Evolutionary conservation across 2,329 filamentous ascomycete genomes (phyloP).

Genomic region (Talaromyces sp.): DNA sequence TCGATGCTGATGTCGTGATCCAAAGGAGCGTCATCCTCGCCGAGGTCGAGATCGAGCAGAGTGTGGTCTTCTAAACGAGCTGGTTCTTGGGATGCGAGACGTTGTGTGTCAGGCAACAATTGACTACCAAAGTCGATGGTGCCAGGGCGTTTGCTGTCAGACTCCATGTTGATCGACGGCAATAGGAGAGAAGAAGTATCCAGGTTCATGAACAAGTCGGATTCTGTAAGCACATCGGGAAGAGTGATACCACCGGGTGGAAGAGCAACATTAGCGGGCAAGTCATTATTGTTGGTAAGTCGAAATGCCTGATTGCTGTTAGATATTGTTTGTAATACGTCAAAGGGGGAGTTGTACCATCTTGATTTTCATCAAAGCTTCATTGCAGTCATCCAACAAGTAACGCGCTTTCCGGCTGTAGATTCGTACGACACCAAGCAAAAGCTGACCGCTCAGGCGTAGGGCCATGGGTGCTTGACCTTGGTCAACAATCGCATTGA

Average conservation of each 20-base stretch:
- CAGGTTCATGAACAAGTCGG: slow-evolving; percentile 78
- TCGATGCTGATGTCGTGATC: slow-evolving; percentile 69
- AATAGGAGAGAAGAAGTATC: slow-evolving; percentile 83
- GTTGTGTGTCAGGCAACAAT: slow-evolving; percentile 64
- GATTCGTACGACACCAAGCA: slow-evolving; percentile 93
- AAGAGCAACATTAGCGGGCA: slow-evolving; percentile 75
- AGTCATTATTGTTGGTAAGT: slow-evolving; percentile 88
- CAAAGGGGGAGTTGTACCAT: slow-evolving; percentile 62
- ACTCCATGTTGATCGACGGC: slow-evolving; percentile 56
- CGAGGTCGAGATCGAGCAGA: slow-evolving; percentile 69
- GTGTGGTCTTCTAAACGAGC: slow-evolving; percentile 62
- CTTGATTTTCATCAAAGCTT: slow-evolving; percentile 96
- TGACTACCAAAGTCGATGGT: slow-evolving; percentile 65
- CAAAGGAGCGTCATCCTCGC: slow-evolving; percentile 62
- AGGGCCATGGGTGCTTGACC: slow-evolving; percentile 92
- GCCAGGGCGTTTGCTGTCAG: slow-evolving; percentile 34
- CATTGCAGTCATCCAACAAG: slow-evolving; percentile 93
- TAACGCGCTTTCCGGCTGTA: slow-evolving; percentile 97
- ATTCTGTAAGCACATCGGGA: slow-evolving; percentile 87
- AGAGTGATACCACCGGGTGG: slow-evolving; percentile 82
- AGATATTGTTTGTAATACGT: background rate
- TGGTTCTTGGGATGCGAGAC: slow-evolving; percentile 48
- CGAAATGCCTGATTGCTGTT: slow-evolving; percentile 73
- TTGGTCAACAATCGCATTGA: slow-evolving; percentile 89
- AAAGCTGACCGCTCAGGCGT: slow-evolving; percentile 85